phyloP scores from a whole-genome alignment of 192 early-diverging fungal genomes.

The Spizellomyces sp. region DNA sequence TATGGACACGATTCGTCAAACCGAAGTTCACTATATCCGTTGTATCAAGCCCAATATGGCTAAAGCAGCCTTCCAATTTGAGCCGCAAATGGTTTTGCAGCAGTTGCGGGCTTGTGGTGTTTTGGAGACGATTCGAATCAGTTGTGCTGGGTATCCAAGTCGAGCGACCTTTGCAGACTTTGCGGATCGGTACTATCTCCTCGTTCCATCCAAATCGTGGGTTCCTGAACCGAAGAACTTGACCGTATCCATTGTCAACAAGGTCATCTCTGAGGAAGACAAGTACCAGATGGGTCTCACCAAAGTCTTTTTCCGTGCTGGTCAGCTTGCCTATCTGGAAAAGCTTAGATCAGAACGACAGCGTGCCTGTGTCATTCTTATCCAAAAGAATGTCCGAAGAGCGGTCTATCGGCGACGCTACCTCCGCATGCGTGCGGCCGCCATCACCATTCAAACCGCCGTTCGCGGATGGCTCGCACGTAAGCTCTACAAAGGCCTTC shows the following conservation, averaged over 20 bases:
- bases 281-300: constrained; percentile 92
- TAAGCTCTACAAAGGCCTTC: constrained; percentile 54
- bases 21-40: constrained; percentile 95
- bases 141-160: constrained; percentile 95
- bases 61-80: constrained; percentile 90
- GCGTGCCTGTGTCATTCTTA: constrained; percentile 76
- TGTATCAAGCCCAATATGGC: constrained; percentile 99
- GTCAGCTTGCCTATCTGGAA: constrained; percentile 85
- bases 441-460: constrained; percentile 65
- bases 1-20: constrained; percentile 93
- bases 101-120: constrained; percentile 99
- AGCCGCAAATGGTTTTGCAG: constrained; percentile 89
- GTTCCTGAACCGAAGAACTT: constrained; percentile 55
- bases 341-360: constrained; percentile 85
- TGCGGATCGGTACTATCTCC: constrained; percentile 75
- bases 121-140: constrained; percentile 97
- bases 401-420: constrained; percentile 52
- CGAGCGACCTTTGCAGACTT: constrained; percentile 89
- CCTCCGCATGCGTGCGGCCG: constrained; percentile 47
- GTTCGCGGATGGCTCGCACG: constrained; percentile 68
- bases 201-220: constrained; percentile 55
- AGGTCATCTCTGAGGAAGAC: constrained; percentile 76
- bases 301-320: constrained; percentile 99
- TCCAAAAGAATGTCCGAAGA: constrained; percentile 87
- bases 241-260: constrained; percentile 53